Conservation (phyloP, 2,329 filamentous ascomycete species). For the Botrytis hyacinthi region DNA sequence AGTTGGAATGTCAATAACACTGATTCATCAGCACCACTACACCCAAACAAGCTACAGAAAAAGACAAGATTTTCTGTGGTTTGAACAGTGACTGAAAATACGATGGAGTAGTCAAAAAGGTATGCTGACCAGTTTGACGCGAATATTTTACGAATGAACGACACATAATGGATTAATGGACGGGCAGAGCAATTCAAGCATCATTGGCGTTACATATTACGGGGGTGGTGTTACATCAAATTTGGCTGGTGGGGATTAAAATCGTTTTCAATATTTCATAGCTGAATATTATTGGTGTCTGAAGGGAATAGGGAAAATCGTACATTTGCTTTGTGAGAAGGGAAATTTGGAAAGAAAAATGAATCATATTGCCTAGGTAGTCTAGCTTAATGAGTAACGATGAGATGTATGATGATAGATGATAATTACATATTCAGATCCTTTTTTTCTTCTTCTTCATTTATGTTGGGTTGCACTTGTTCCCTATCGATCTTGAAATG, state of each 20-base stretch:
- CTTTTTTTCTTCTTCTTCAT: not conserved
- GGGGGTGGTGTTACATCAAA: not conserved
- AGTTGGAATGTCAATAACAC: slow-evolving; percentile 25
- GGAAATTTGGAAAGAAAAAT: slow-evolving; percentile 13
- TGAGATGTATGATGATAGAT: not conserved
- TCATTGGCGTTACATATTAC: slow-evolving; percentile 1
- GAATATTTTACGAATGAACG: not conserved
- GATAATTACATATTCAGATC: not conserved
- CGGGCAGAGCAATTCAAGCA: not conserved
- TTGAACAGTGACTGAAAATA: not conserved
- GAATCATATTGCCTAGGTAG: slow-evolving; percentile 10
- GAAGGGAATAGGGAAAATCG: not conserved
- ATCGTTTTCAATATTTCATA: slow-evolving; percentile 18
- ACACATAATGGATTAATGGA: not conserved
- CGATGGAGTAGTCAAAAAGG: not conserved
- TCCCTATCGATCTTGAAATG: not conserved
- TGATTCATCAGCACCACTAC: slow-evolving; percentile 21
- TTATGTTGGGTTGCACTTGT: not conserved
- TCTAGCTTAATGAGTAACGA: slow-evolving; percentile 19
- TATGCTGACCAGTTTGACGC: not conserved
- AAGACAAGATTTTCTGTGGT: slow-evolving; percentile 10
- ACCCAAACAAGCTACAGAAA: slow-evolving; percentile 18
- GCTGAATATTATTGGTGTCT: not conserved
- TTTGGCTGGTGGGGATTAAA: not conserved
- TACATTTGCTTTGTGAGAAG: slow-evolving; percentile 1